Evolutionary conservation across 306 rosid genomes (phyloP).

Genomic region (Datisca glomerata): DNA sequence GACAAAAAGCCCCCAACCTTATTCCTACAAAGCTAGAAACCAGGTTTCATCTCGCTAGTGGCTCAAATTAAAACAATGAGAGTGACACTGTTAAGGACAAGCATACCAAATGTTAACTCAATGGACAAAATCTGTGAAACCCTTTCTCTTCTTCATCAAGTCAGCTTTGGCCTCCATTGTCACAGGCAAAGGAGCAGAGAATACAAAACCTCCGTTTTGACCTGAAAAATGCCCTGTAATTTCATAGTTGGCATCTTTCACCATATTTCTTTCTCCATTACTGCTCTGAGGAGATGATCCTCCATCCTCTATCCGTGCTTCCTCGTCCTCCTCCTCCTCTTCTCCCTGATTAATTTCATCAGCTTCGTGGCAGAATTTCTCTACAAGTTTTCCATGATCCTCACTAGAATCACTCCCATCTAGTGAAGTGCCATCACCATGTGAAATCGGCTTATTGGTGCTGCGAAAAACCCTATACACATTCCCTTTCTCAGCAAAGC

Average conservation of each 20-base stretch:
- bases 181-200: constrained; percentile 69
- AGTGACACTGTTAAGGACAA: too few relatives aligned
- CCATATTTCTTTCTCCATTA: constrained; percentile 31
- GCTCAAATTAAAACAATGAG: too few relatives aligned
- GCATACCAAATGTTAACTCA: too few relatives aligned
- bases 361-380: constrained; percentile 22
- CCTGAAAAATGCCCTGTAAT: constrained; percentile 18
- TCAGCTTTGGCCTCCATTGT: constrained; percentile 70
- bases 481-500: constrained; percentile 57
- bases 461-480: constrained; percentile 29
- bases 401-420: constrained; percentile 58
- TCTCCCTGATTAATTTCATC: constrained; percentile 35
- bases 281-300: constrained; percentile 28
- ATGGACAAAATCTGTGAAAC: too few relatives aligned
- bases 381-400: constrained; percentile 39
- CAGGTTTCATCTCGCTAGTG: too few relatives aligned
- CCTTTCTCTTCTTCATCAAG: constrained; percentile 29
- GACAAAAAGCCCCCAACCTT: too few relatives aligned
- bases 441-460: constrained; percentile 16
- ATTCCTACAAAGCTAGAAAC: too few relatives aligned
- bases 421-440: constrained; percentile 26
- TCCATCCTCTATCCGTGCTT: constrained; percentile 15
- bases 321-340: constrained; percentile 44
- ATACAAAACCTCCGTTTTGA: constrained; percentile 24
- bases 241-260: constrained; percentile 16